Conservation (phyloP, 257 asterid genomes). For the Nicotiana noctiflora region DNA sequence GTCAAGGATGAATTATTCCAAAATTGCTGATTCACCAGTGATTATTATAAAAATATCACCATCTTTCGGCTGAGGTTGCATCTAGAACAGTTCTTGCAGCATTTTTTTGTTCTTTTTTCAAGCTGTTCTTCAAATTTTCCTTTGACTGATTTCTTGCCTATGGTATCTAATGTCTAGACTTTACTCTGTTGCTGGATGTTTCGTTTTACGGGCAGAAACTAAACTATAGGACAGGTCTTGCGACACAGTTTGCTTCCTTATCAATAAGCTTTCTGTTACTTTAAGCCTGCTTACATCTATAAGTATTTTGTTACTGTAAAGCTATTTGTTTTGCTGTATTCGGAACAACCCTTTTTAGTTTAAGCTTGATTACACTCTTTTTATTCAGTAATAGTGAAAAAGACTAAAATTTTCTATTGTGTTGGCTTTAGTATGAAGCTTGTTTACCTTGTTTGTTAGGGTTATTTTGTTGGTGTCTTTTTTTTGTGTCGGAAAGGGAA, state of each 20-base stretch:
- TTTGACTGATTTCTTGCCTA: constrained; percentile 19
- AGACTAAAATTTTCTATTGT: no score
- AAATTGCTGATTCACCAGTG: constrained; percentile 38
- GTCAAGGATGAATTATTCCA: constrained; percentile 44
- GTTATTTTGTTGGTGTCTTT: not conserved
- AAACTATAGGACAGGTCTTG: constrained; percentile 41
- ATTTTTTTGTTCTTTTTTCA: not conserved
- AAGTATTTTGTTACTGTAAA: not conserved
- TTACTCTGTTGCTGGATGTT: constrained; percentile 33
- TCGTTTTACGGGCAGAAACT: constrained; percentile 49
- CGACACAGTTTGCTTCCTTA: constrained; percentile 48
- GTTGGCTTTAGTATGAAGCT: no score
- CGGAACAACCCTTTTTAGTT: not conserved
- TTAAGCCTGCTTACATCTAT: constrained; percentile 17
- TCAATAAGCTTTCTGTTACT: constrained; percentile 39
- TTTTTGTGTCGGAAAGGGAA: not conserved
- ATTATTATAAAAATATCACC: constrained; percentile 53
- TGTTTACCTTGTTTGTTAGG: no score
- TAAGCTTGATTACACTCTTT: not conserved
- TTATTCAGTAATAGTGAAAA: no score
- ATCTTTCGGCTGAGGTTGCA: constrained; percentile 95
- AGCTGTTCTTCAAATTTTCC: not conserved
- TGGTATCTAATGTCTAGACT: constrained; percentile 49
- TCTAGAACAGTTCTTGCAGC: not conserved
- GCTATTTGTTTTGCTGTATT: not conserved